These are phyloP conservation scores for Scleromitrula shiraiana DNA, from an alignment of 2,329 filamentous ascomycete species.

Conservation along the genomic window DNA sequence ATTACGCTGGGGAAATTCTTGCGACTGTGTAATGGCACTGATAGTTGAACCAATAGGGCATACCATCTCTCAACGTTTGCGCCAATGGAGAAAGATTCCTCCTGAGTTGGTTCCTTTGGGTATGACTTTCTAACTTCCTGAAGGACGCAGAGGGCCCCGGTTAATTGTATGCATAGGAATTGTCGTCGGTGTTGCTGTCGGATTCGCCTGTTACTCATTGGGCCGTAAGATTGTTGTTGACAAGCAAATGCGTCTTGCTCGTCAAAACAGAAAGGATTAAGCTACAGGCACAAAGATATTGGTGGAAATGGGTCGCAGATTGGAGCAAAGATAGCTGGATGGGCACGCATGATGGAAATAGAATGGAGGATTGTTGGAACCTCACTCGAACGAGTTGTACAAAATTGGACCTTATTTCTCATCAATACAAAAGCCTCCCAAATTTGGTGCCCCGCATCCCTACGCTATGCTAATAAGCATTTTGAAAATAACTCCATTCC, in stretches of 20 bases:
- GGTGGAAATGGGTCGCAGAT: constrained; percentile 9
- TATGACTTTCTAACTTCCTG: constrained; percentile 39
- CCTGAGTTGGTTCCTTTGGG: constrained; percentile 91
- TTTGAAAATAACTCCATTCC: neutral
- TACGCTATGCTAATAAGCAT: neutral
- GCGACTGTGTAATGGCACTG: constrained; percentile 12
- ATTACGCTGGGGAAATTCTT: constrained; percentile 10
- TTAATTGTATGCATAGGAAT: constrained; percentile 43
- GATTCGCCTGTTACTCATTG: constrained; percentile 76
- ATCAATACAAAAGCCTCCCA: constrained; percentile 17
- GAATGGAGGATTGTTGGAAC: constrained; percentile 1
- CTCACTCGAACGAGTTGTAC: constrained; percentile 9
- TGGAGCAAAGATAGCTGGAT: neutral
- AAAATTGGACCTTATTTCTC: constrained; percentile 15
- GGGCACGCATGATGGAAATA: neutral
- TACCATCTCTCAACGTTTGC: constrained; percentile 91
- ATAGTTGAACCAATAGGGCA: constrained; percentile 55
- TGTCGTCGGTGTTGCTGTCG: constrained; percentile 78
- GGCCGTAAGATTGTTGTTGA: constrained; percentile 76
- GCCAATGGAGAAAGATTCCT: constrained; percentile 81
- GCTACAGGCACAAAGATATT: neutral
- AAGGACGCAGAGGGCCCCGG: constrained; percentile 9
- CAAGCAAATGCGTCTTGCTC: constrained; percentile 82
- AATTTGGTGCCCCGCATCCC: neutral
- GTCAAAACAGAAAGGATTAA: constrained; percentile 44